Evolutionary conservation across 2,329 filamentous ascomycete genomes (phyloP).

Genomic region (Xylaria multiplex): DNA sequence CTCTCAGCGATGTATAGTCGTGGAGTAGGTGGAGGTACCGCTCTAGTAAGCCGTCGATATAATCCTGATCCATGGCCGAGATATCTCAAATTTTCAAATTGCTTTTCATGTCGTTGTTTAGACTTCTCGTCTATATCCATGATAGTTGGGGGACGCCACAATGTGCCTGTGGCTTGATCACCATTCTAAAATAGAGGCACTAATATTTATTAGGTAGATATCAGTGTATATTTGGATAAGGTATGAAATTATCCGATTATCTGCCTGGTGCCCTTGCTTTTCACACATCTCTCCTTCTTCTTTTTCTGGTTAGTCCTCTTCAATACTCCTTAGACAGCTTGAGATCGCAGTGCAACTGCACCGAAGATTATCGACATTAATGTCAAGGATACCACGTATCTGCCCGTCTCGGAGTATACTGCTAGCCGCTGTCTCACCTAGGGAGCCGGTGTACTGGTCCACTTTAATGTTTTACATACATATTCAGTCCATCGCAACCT

Average conservation of each 20-base stretch:
- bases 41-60: constrained; percentile 71
- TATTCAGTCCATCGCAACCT: background rate
- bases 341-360: background rate
- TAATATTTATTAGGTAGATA: background rate
- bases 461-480: background rate
- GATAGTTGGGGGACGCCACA: background rate
- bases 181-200: background rate
- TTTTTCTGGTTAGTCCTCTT: too few species aligned
- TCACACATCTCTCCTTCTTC: too few species aligned
- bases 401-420: constrained; percentile 9
- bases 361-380: background rate
- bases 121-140: background rate
- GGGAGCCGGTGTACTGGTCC: constrained; percentile 3
- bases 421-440: constrained; percentile 2
- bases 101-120: background rate
- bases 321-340: too few species aligned
- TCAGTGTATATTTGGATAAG: background rate
- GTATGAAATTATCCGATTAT: too few species aligned
- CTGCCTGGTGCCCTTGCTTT: too few species aligned
- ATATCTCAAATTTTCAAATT: background rate
- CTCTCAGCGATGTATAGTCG: constrained; percentile 70
- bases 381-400: background rate
- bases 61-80: constrained; percentile 46
- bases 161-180: constrained; percentile 1
- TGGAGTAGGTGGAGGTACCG: constrained; percentile 74